Base-by-base conservation (phyloP, 2,329 filamentous ascomycete genomes). In the Coleophoma cylindrospora region DNA sequence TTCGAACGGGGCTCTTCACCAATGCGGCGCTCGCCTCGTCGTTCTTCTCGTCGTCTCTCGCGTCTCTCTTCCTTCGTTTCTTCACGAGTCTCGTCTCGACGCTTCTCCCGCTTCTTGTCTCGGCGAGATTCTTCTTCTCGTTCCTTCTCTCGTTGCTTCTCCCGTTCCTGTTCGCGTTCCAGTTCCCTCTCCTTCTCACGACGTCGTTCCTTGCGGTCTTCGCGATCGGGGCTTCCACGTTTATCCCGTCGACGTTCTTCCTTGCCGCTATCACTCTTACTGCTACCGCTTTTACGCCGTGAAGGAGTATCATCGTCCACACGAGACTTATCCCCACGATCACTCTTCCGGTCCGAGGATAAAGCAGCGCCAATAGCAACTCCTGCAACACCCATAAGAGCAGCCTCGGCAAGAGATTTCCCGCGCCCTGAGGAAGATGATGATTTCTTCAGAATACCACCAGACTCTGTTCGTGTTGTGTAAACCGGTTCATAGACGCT, bases 401-500 rank as follows among this genome's bases (percentile, higher is more conserved):
- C 74, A 45, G 70, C 67, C 57, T 70, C 68, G n/a, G 68, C 68
- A 48, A 75, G 64, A 22, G 64, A 66, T 54, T 65, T 71, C 10
- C 68, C 66, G 36, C 70, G 56, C 21, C 51, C 66, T n/a, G 70
- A 66, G 11, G 57, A 67, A 11, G 57, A 51, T 2, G 49, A 14
- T 12, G 40, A 46, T 38, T 59, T 61, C 50, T 59, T 59, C 22
- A 57, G 45, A 22, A 59, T 56, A 11, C 52, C 54, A 7, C 27
- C 27, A 12, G 59, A 54, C 34, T 60, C 58, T 15, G 60, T 57
- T 14, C 55, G 57, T 36, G 50, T 34, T 60, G 64, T 32, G 69
- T 70, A 46, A 66, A 61, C 19, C 65, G 72, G 70, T 44, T 83
- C 77, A 59, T 89, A 88, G 1, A 91, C 76, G 15, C 80, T 79